These are phyloP conservation scores for Hordeum vulgare DNA, from an alignment of 176 grass and related monocot genomes.

Conservation along the genomic window MorexV3_pseudomolecules_assembly NC_058520.1:469905630-469906129, in stretches of 20 bases:
- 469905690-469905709: background rate
- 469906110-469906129: conserved; percentile 1
- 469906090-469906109: background rate
- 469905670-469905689: background rate
- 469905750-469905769: background rate
- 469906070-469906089: no score
- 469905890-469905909: conserved; percentile 4
- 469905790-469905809: background rate
- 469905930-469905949: conserved; percentile 1
- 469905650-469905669: background rate
- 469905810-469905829: conserved; percentile 15
- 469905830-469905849: conserved; percentile 2
- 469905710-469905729: background rate
- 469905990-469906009: background rate
- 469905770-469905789: background rate
- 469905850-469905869: background rate
- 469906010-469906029: background rate
- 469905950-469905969: background rate
- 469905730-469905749: background rate
- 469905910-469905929: conserved; percentile 3
- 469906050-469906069: background rate
- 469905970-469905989: background rate
- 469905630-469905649: conserved; percentile 33
- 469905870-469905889: background rate
- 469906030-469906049: background rate